Base-by-base conservation (phyloP, 1,284 basidiomycete species). In the Schizophyllum commune region DNA sequence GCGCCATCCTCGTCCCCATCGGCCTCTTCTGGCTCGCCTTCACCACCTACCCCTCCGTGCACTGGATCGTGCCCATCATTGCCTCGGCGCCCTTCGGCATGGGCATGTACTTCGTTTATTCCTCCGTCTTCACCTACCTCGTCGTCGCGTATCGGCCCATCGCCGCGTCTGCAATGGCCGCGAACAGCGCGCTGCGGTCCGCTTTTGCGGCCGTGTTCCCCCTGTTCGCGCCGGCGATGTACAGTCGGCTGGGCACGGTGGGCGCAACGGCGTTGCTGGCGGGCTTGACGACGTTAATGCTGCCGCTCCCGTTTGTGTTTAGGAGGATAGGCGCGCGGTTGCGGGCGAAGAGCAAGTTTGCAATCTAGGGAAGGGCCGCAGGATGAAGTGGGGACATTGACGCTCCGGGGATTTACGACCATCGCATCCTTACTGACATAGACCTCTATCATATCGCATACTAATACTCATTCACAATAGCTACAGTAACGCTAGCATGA, bases 261-360 rank as follows among this genome's bases (percentile, higher is more conserved):
- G 91, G 91, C 6, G 90, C 89, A 0, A 88, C 86, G 0, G 86
- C 85, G 11, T 75, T 94, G n/a, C 72, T 94, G 5, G 92, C 85
- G 0, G 88, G 90, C 5, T 69, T 94, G 27, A 80, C 85, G 58
- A 79, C 84, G 5, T 62, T 86, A 19, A 83, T 90, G 80, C 79
- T 83, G 0, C 92, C 92, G 0, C 71, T 92, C 32, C 92, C 91
- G 76, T 88, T 63, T 58, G 56, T 63, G 8, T 63, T 63, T 55
- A 21, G 21, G 8, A 63, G 20, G 33, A 61, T 60, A n/a, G 62
- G 62, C 5, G 21, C 21, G 15, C 27, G 34, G 32, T 54, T 63
- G 21, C 34, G 60, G 5, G 51, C 39, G 7, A 60, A 56, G 19
- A 60, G 59, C 17, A 19, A 39, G 15, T 63, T 63, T 51, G 62